Evolutionary conservation across 192 early-diverging fungal genomes (phyloP).

Genomic region (Backusella luteola): DNA sequence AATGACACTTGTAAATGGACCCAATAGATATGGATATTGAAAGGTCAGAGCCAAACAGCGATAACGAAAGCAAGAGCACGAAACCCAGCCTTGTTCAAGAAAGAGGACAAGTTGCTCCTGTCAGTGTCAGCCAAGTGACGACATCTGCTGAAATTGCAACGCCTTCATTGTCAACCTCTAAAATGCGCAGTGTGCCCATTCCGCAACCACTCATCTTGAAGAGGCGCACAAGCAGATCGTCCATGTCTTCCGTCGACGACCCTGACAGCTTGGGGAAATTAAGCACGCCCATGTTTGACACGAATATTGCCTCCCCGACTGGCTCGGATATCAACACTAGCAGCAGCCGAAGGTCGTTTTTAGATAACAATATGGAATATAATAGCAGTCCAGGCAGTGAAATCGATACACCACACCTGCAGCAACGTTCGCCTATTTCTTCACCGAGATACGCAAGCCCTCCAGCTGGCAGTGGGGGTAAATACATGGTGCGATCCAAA

Average conservation of each 20-base stretch:
- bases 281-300: background rate
- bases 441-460: constrained; percentile 36
- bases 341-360: constrained; percentile 10
- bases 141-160: constrained; percentile 26
- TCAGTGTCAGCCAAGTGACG: constrained; percentile 9
- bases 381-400: constrained; percentile 23
- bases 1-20: background rate
- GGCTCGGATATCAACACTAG: background rate
- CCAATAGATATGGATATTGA: background rate
- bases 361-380: constrained; percentile 19
- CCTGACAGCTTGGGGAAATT: background rate
- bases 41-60: background rate
- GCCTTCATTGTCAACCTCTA: constrained; percentile 5
- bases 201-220: constrained; percentile 34
- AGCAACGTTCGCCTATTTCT: background rate
- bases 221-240: constrained; percentile 30
- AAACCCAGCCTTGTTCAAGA: constrained; percentile 6
- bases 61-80: background rate
- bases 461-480: constrained; percentile 33
- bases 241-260: constrained; percentile 31
- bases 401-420: background rate
- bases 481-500: constrained; percentile 37
- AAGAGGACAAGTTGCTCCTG: background rate
- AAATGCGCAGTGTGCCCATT: constrained; percentile 35
- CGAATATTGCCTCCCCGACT: constrained; percentile 7